Conservation (phyloP, 345 rosid species). For the Physaria fendleri region DNA sequence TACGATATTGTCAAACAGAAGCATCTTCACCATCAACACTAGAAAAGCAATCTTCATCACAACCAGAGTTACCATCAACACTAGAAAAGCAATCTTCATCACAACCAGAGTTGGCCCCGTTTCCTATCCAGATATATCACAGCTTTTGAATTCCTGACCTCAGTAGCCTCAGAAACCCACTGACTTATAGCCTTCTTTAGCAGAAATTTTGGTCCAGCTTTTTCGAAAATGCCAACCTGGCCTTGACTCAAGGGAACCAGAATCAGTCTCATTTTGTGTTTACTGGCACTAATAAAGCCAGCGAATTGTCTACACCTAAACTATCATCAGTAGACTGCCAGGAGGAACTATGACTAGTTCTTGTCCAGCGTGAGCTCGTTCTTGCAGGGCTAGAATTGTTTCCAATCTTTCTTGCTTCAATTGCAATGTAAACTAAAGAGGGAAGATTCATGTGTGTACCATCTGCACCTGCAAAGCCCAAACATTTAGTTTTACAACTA, state of each 20-base stretch:
- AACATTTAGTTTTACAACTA: too few species aligned
- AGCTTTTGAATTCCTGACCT: slow-evolving; percentile 50
- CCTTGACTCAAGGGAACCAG: slow-evolving; percentile 28
- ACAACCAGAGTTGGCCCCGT: slow-evolving; percentile 28
- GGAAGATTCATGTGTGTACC: slow-evolving; percentile 17
- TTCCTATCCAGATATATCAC: slow-evolving; percentile 60
- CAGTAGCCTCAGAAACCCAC: slow-evolving; percentile 44
- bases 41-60: too few species aligned
- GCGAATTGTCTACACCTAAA: slow-evolving; percentile 35
- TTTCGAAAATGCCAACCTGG: slow-evolving; percentile 52
- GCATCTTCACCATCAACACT: slow-evolving; percentile 55
- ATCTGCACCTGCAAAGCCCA: slow-evolving; percentile 18
- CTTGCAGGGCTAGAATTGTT: slow-evolving; percentile 22
- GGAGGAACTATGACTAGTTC: slow-evolving; percentile 15
- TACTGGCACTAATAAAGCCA: slow-evolving; percentile 54
- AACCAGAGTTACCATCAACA: too few species aligned
- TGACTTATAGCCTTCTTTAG: slow-evolving; percentile 43
- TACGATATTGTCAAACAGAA: slow-evolving; percentile 59
- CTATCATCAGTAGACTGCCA: slow-evolving; percentile 20
- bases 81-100: slow-evolving; percentile 32
- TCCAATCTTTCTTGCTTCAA: slow-evolving; percentile 26
- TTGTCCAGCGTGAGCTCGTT: slow-evolving; percentile 29
- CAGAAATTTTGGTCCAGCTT: slow-evolving; percentile 34
- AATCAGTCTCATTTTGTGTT: slow-evolving; percentile 26
- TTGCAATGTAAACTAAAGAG: slow-evolving; percentile 25